These are phyloP conservation scores for Plasmodium knowlesi DNA, from an alignment of 169 alveolate species.

Conservation along the genomic window DNA sequence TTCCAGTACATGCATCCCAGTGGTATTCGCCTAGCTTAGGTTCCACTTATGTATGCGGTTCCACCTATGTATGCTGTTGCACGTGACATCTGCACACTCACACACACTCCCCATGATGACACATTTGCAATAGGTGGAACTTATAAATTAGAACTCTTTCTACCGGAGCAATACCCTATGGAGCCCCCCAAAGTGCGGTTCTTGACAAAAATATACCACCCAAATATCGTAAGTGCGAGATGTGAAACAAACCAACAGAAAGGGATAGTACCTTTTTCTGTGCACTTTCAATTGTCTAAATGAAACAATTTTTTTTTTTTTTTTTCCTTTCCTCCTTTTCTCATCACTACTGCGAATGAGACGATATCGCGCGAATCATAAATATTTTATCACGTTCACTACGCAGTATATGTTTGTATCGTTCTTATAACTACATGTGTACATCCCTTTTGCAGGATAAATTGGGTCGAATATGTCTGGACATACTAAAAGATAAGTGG, in stretches of 20 bases:
- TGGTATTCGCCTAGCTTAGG: neutral
- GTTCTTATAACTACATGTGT: neutral
- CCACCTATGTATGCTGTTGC: neutral
- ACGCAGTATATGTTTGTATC: neutral
- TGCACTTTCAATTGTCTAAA: neutral
- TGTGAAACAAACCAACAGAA: constrained; percentile 38
- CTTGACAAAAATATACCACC: constrained; percentile 98
- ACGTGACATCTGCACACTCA: neutral
- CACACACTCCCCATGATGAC: neutral
- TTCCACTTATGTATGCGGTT: neutral
- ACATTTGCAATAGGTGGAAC: constrained; percentile 87
- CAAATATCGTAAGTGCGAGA: constrained; percentile 91
- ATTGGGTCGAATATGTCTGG: constrained; percentile 98
- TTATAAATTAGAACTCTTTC: constrained; percentile 94
- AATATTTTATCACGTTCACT: neutral
- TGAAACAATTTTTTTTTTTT: constrained; percentile 4
- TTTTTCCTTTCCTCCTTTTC: neutral
- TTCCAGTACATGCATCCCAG: neutral
- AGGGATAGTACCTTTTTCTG: neutral
- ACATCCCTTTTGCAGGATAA: constrained; percentile 86
- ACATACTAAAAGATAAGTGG: constrained; percentile 99
- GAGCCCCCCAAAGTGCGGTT: constrained; percentile 98
- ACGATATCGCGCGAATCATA: neutral
- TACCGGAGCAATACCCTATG: constrained; percentile 99
- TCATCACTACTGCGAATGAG: neutral